Evolutionary conservation across 139 green algal species (phyloP), one percentile per base, ranked within the genome.

Genomic region (Axilococcus clingmanii): DNA sequence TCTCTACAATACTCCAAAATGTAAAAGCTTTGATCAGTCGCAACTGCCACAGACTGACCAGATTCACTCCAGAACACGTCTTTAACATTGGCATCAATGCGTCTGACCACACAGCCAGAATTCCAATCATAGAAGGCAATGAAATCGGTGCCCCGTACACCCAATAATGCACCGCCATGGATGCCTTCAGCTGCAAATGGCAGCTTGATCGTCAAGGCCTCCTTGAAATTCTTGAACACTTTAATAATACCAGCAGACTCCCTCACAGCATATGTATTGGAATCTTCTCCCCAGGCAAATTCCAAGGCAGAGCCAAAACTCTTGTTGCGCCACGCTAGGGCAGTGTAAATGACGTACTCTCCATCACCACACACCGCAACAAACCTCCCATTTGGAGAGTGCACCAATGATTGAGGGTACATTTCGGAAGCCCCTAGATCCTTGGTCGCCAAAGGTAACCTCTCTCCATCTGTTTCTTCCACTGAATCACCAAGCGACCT

Each of bases 311-410:
- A 55, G 19, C 92, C 92, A 60, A 97, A 99, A 15, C 65, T 77
- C 75, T 96, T 95, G 77, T 97, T 97, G n/a, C 92, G 74, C 92
- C 92, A 99, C 0, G 92, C 92, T 25, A 99, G 75, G 0, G 92
- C 92, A 1, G 92, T 99, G 81, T 99, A 99, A 57, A 98, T 88
- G 38, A 98, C 85, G 61, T 95, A 99, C 74, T 98, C 90, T 38
- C 91, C 91, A 56, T 98, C 91, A 29, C 92, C 92, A 49, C 86
- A 68, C 4, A 59, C 47, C 4, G 86, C 80, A 8, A 98, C 90
- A 59, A 99, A 99, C 47, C 92, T 81, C n/a, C 92, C 92, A 56
- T 96, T 96, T 36, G 86, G 80, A 61, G 87, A 94, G 80, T 98
- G 92, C 56, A 63, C 40, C 28, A 96, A 71, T 4, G 63, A 75